phyloP scores from a whole-genome alignment of 2,329 filamentous ascomycete species.

The Cryphonectria japonica region DNA sequence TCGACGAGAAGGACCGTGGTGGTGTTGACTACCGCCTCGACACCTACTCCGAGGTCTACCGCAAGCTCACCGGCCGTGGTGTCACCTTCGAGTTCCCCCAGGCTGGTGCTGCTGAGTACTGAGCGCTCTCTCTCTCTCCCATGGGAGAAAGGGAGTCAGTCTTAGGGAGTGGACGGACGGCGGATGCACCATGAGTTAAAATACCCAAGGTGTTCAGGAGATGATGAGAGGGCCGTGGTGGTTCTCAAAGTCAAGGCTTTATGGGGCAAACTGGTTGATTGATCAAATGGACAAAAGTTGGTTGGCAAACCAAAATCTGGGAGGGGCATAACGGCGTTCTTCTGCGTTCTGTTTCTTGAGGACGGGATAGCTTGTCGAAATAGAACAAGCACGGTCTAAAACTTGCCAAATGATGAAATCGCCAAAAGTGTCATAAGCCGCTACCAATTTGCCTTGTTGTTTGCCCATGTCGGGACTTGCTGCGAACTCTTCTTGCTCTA shows the following conservation, averaged over 20 bases:
- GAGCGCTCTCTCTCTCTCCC: constrained; percentile 46
- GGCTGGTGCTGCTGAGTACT: constrained; percentile 77
- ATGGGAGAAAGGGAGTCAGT: neutral
- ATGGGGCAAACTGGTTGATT: constrained; percentile 26
- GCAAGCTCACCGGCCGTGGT: constrained; percentile 91
- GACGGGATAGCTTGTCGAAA: constrained; percentile 28
- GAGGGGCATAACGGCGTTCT: constrained; percentile 25
- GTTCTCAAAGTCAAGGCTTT: neutral
- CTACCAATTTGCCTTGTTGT: neutral
- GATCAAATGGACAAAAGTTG: constrained; percentile 24
- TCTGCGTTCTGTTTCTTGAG: constrained; percentile 21
- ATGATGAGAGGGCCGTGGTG: constrained; percentile 17
- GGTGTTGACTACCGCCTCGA: constrained; percentile 99
- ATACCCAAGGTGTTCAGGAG: constrained; percentile 20
- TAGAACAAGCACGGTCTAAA: constrained; percentile 30
- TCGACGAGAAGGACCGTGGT: constrained; percentile 99
- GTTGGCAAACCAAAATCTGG: constrained; percentile 24
- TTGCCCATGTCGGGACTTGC: neutral
- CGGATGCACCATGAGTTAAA: neutral
- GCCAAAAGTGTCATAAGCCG: constrained; percentile 14
- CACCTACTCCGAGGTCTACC: constrained; percentile 99
- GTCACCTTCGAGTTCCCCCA: constrained; percentile 99
- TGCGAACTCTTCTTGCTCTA: neutral
- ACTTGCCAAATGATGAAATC: constrained; percentile 27
- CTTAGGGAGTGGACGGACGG: neutral